Evolutionary conservation across 495 filamentous ascomycete species (phyloP), one percentile per base, ranked within the genome.

Genomic region (Penicillium nucicola): DNA sequence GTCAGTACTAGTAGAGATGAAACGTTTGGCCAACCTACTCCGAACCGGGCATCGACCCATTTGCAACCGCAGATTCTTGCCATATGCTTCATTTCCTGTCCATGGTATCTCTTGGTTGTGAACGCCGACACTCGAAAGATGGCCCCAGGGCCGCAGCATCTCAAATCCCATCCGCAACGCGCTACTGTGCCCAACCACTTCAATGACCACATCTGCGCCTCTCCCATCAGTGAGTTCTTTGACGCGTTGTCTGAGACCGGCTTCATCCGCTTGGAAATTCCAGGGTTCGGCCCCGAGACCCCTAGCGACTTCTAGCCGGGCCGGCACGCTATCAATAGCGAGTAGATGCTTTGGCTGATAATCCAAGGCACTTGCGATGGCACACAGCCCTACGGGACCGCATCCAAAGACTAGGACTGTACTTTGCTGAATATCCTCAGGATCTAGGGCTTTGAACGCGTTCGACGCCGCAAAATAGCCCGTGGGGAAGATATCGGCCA

Each of bases 31-130:
- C 1, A 0, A 37, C 57, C 32, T 62, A 64, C 69, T 71, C 1
- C 68, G 60, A 34, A 97, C 92, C 2, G 92, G 92, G 63, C 92
- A 97, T 40, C 92, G 77, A 34, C 92, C 92, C 84, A 96, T 95
- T 62, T 96, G 88, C 12, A 96, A 61, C 45, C 80, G 83, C 53
- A 97, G 48, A 55, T 97, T 97, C 75, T 97, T 96, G 22, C 80
- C 82, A 65, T 97, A 97, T 5, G 85, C 90, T 60, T 95, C 80
- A 52, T 79, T 83, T 1, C 89, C 91, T n/a, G 74, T 84, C 82
- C 92, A 93, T 1, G 91, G 91, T 48, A 95, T 90, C 77, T 88
- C 86, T 9, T 76, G 85, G 59, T 92, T 95, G 58, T 96, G 90
- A 13, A 97, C 90, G 0, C 92, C 92, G 40, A 95, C 89, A 58